Evolutionary conservation across 306 rosid genomes (phyloP), one percentile per base, ranked within the genome.

Genomic region (Begonia fuchsioides): DNA sequence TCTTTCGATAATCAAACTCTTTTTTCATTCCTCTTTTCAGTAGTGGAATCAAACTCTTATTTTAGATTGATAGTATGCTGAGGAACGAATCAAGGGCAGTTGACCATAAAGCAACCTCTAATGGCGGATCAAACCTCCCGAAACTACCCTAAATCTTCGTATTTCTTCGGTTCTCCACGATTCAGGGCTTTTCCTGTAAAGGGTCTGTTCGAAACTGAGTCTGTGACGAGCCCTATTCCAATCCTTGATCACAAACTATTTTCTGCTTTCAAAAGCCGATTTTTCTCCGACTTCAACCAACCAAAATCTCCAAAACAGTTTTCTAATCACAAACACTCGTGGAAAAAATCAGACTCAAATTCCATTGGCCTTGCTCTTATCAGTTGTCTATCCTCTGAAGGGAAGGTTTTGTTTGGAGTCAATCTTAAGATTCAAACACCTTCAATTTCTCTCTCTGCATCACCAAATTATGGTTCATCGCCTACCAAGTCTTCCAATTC

Each of bases 71-170:
- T n/a, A 47, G 50, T 13, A 47, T 86, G 93, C 66, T 79, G 66
- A 86, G 93, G 55, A 74, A 72, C 62, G 65, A 86, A 70, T 79
- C 86, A 40, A 76, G 90, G 68, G 81, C 79, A 56, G 74, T n/a
- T 79, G 60, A 70, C 75, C 20, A 65, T n/a, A 63, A 82, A 82
- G 69, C 83, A 78, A 70, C 50, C 61, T 55, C 58, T 79, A 38
- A 79, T 78, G 93, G 80, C 83, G 40, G 96, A 86, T 67, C 81
- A 71, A 54, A 55, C 60, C 67, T 60, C 82, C 17, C 73, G 70
- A 17, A 56, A 55, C 20, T 43, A 32, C 39, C 18, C 60, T 11
- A 69, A 47, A 59, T 3, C 55, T 16, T 83, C 77, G 49, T 70
- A 79, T 54, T 65, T 76, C 55, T 72, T 81, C 57, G 76, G 46